These are phyloP conservation scores for Dalbergia cochinchinensis DNA, from an alignment of 306 rosid species.

Conservation along the genomic window DNA sequence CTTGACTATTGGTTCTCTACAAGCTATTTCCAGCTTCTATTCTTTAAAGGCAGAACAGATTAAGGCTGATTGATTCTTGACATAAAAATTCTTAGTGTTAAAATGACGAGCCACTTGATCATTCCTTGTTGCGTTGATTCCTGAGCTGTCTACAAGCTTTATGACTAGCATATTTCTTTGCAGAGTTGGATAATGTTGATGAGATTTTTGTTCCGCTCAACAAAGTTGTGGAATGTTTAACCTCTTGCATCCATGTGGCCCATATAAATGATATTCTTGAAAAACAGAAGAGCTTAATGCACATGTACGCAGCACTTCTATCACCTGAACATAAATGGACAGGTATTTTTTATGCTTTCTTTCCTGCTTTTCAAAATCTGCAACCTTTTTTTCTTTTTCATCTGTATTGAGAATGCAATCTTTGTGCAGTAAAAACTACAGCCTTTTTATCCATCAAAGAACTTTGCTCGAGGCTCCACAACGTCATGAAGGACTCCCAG, in stretches of 20 bases:
- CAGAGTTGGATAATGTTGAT: conserved; percentile 66
- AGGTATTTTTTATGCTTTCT: conserved; percentile 60
- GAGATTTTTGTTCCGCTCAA: conserved; percentile 67
- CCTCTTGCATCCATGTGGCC: conserved; percentile 85
- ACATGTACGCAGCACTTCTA: conserved; percentile 61
- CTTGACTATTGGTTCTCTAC: conserved; percentile 5
- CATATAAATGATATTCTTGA: conserved; percentile 71
- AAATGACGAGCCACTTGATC: conserved; percentile 22
- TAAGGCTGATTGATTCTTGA: not conserved
- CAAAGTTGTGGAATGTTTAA: conserved; percentile 83
- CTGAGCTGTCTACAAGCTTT: not conserved
- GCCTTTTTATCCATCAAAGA: conserved; percentile 73
- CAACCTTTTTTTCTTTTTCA: conserved; percentile 7
- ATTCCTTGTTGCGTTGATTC: conserved; percentile 7
- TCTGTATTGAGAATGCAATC: conserved; percentile 31
- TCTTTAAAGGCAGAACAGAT: not conserved
- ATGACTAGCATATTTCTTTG: conserved; percentile 35
- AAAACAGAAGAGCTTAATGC: conserved; percentile 70
- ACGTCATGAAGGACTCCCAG: conserved; percentile 54
- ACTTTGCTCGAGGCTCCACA: conserved; percentile 73
- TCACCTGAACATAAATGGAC: conserved; percentile 83
- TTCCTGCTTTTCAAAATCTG: conserved; percentile 29
- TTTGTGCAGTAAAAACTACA: conserved; percentile 80
- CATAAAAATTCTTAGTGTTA: not conserved
- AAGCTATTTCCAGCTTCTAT: not conserved